A percentile compares a stretch with the other conserved stretches of the same genome.
phyloP scores from a whole-genome alignment of 1,284 basidiomycete species.

The Singerocomus rubriflavus region DNA sequence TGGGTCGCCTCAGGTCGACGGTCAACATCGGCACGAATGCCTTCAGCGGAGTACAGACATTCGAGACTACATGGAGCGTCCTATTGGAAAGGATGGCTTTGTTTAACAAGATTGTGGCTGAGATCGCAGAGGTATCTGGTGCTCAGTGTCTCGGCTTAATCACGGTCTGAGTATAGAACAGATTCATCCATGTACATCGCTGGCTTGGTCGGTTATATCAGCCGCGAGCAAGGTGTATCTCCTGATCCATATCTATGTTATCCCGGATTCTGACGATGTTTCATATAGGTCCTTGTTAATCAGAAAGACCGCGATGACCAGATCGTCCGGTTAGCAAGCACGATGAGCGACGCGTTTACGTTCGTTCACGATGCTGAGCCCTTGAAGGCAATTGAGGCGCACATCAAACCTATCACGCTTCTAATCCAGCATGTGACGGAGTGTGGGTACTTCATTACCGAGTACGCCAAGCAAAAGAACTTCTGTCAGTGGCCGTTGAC shows the following conservation, averaged over 20 bases:
- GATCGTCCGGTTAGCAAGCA: background rate
- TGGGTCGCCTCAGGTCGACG: background rate
- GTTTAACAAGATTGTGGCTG: slow-evolving; percentile 1
- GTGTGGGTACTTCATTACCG: background rate
- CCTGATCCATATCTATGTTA: background rate
- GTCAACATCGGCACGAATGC: background rate
- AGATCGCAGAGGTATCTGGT: slow-evolving; percentile 1
- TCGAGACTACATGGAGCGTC: slow-evolving; percentile 2
- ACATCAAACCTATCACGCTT: background rate
- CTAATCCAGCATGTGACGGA: background rate
- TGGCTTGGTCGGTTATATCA: slow-evolving; percentile 6
- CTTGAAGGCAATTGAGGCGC: background rate
- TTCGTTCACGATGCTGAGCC: slow-evolving; percentile 1
- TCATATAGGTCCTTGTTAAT: background rate
- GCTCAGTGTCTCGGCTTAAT: background rate
- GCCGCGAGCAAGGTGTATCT: slow-evolving; percentile 1
- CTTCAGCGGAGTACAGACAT: background rate
- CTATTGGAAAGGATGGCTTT: background rate
- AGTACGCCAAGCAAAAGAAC: background rate
- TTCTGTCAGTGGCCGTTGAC: background rate
- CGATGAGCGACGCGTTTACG: background rate
- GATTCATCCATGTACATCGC: slow-evolving; percentile 6
- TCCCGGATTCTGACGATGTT: background rate
- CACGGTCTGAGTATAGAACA: background rate
- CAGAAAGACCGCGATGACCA: slow-evolving; percentile 1